Evolutionary conservation across 1,139 yeast genomes (phyloP), one percentile per base, ranked within the genome.

Genomic region (Blastobotrys illinoisensis): DNA sequence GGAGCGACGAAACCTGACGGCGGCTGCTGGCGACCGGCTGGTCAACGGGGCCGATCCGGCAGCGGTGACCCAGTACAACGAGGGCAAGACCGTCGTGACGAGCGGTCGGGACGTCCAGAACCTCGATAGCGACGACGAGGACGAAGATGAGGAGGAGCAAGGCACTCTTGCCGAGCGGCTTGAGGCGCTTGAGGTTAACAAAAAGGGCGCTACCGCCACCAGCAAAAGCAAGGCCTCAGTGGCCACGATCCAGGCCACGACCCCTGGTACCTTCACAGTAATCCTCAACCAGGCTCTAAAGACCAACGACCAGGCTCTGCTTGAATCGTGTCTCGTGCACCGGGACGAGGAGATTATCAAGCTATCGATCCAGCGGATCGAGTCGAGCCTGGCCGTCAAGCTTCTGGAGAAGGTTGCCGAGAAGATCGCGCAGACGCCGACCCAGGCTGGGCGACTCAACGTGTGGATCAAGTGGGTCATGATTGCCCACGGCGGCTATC

Each of bases 401-500:
- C 75, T 93, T 47, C 75, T 95, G 60, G 96, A 91, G 66, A 79
- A 91, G 64, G 74, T 93, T 44, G 90, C 97, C 1, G 97, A 90
- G 67, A 81, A 88, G 68, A 81, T 89, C 57, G 85, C 91, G 9
- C 80, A 95, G 64, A 75, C 78, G 23, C 81, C 83, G 5, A 72
- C 77, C 56, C 80, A 89, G 62, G 90, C 90, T 60, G 88, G 86
- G 44, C 85, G 84, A 58, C 76, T 93, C 60, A 85, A 86, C 60
- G 78, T 82, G 50, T 93, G 99, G 99, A 84, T 91, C 61, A 88
- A 91, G 69, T 91, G 97, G 95, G 85, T 90, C 51, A 76, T 95
- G 65, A 85, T 93, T 49, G 82, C 87, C 44, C 99, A 95, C 69
- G 99, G 99, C 45, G 93, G 95, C 1, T 83, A 83, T 59, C 73